Evolutionary conservation across 495 filamentous ascomycete genomes (phyloP), one percentile per base, ranked within the genome.

Genomic region (Penicillium lagena): DNA sequence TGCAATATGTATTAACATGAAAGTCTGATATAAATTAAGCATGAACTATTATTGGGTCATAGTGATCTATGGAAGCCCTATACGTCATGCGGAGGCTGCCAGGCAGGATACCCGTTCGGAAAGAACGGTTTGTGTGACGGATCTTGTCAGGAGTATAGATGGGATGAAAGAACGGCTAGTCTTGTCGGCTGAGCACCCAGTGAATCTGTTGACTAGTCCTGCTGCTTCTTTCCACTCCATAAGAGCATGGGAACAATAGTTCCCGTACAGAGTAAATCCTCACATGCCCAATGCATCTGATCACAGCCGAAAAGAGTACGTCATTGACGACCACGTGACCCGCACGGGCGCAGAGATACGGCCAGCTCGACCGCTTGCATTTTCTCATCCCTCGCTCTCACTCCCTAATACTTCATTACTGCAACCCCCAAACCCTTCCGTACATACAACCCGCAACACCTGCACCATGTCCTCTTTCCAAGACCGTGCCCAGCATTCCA

Each of bases 401-500:
- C 45, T 53, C 47, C 33, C 9, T 37, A 39, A 29, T 34, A 14
- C 32, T 42, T 42, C 38, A 37, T 35, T 33, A 22, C 4, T 4
- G 22, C 22, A 22, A 22, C 22, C 6, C 22, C 22, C 22, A 22
- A 22, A 22, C 22, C 22, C 22, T 22, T 22, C 22, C 22, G 22
- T 22, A 22, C 22, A 22, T 22, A n/a, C 35, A 45, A 35, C 17
- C 45, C 40, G 47, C 27, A 37, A 28, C 7, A 35, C 51, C 22
- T 4, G 22, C 22, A 71, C 56, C 64, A 80, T 80, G 78, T 65
- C 68, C 49, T 88, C 89, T 64, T 86, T 89, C 68, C 91, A 97
- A 73, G 91, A 95, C 57, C 87, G 86, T 68, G 83, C 87, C 52
- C 89, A 96, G 74, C 80, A 89, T 61, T 80, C 86, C 52, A 80